Percentiles rank a stretch among this genome's conserved stretches.
Conservation (phyloP, 2,329 filamentous ascomycete genomes). For the Trichoderma atrobrunneum region DNA sequence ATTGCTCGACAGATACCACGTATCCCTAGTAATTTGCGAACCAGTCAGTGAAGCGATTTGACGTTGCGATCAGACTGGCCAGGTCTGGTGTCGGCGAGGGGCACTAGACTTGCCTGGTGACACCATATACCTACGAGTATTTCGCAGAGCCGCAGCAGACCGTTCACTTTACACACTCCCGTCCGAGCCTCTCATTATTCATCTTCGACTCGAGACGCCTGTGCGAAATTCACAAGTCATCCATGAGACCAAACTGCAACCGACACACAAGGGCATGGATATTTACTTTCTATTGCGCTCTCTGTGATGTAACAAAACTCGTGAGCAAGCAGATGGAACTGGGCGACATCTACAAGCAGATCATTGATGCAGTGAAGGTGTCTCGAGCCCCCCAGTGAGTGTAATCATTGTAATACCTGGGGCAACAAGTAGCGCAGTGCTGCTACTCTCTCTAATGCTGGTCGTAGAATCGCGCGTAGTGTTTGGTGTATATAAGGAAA, state of each 20-base stretch:
- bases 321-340: background rate
- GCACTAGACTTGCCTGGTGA: background rate
- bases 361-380: background rate
- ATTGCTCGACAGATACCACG: background rate
- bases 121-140: background rate
- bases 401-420: background rate
- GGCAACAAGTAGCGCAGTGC: background rate
- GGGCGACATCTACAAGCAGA: background rate
- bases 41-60: background rate
- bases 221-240: background rate
- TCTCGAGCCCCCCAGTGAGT: background rate
- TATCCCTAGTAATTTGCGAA: background rate
- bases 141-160: background rate
- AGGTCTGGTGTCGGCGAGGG: background rate
- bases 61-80: background rate
- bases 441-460: background rate
- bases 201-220: background rate
- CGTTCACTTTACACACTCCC: background rate
- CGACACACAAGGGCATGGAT: background rate
- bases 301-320: background rate
- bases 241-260: background rate
- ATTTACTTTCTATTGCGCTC: background rate
- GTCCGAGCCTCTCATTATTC: background rate
- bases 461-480: background rate
- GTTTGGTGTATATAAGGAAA: background rate